phyloP scores from a whole-genome alignment of 2,329 filamentous ascomycete genomes.

The Passalora sequoiae region DNA sequence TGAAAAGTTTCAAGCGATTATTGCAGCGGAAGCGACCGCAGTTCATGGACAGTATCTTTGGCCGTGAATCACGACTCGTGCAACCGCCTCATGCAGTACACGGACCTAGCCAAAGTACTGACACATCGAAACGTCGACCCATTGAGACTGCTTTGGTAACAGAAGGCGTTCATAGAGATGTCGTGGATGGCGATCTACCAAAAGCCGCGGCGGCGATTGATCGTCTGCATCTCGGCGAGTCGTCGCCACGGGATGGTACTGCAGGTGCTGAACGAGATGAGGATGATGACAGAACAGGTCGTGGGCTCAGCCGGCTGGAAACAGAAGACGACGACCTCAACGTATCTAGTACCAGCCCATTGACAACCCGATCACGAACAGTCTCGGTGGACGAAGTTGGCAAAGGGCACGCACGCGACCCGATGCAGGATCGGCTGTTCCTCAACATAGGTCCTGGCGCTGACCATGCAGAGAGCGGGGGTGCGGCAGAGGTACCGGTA shows the following conservation, averaged over 20 bases:
- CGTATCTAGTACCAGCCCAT: constrained; percentile 10
- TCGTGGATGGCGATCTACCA: constrained; percentile 25
- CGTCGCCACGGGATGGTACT: not conserved
- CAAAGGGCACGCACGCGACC: constrained; percentile 61
- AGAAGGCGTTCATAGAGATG: constrained; percentile 50
- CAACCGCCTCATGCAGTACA: constrained; percentile 44
- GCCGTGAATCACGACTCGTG: constrained; percentile 53
- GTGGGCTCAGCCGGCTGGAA: constrained; percentile 1
- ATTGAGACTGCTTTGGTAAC: constrained; percentile 48
- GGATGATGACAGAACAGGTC: constrained; percentile 4
- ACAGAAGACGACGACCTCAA: constrained; percentile 7
- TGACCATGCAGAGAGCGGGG: constrained; percentile 36
- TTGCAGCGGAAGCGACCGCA: constrained; percentile 54
- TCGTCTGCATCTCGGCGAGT: constrained; percentile 2
- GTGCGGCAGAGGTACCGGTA: constrained; percentile 30
- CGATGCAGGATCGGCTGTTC: constrained; percentile 60
- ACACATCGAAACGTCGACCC: constrained; percentile 48
- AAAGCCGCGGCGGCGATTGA: constrained; percentile 7
- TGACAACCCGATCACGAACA: constrained; percentile 29
- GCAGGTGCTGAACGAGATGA: not conserved
- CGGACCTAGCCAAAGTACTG: constrained; percentile 39
- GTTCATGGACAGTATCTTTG: constrained; percentile 56
- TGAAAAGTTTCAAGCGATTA: constrained; percentile 77
- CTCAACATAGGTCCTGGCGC: constrained; percentile 69
- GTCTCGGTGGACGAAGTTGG: constrained; percentile 35